Evolutionary conservation across 225 moss, liverwort and hornwort genomes (phyloP).

Genomic region (Bryoerythrophyllum caledonicum): DNA sequence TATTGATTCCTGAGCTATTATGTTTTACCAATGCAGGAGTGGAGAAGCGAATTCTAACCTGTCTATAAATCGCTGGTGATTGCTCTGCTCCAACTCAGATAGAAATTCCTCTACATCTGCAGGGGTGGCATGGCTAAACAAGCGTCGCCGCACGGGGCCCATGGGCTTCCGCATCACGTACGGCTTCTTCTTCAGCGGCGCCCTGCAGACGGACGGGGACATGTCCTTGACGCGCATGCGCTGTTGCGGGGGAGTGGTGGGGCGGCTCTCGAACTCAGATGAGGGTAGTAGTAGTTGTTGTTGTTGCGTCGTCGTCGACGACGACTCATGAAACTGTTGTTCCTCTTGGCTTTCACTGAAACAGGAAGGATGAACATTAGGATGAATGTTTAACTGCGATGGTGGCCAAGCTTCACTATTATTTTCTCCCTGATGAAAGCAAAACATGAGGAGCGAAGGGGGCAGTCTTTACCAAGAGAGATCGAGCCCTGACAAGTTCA

Average conservation of each 20-base stretch:
- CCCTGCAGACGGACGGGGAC: constrained; percentile 25
- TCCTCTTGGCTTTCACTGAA: constrained; percentile 21
- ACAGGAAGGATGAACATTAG: constrained; percentile 9
- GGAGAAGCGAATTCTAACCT: constrained; percentile 30
- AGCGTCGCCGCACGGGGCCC: constrained; percentile 32
- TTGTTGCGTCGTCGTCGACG: constrained; percentile 1
- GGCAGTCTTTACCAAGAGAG: constrained; percentile 25
- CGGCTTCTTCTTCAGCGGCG: constrained; percentile 32
- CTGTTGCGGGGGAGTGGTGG: constrained; percentile 33
- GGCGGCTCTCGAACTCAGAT: constrained; percentile 27
- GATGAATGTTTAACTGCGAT: not conserved
- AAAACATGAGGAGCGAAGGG: not conserved
- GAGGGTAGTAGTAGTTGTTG: not conserved
- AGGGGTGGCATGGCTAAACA: constrained; percentile 33
- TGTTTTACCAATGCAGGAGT: constrained; percentile 3
- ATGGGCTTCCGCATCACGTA: constrained; percentile 21
- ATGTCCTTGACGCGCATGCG: constrained; percentile 13
- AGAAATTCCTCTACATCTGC: constrained; percentile 44
- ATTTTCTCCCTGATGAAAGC: not conserved
- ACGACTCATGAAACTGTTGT: constrained; percentile 15
- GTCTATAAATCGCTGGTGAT: constrained; percentile 38
- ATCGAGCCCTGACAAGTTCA: constrained; percentile 25
- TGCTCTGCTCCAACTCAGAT: constrained; percentile 40
- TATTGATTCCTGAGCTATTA: not conserved
- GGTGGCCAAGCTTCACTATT: not conserved